phyloP scores from a whole-genome alignment of 495 filamentous ascomycete genomes.

The Lasiosphaeria hispida region DNA sequence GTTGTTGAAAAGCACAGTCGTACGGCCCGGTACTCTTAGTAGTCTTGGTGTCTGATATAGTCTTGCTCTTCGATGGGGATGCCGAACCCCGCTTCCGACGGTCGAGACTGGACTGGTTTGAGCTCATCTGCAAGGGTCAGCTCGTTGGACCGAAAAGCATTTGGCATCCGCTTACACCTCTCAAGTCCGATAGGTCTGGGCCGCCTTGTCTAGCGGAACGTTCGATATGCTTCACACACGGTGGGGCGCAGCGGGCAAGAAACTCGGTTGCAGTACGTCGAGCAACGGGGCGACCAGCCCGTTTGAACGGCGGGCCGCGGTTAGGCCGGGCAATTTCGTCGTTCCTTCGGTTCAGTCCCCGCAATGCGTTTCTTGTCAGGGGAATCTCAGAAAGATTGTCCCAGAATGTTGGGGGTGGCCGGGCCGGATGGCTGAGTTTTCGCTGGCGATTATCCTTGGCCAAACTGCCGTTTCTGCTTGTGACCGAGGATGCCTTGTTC shows the following conservation, averaged over 20 bases:
- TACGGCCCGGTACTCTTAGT: slow-evolving; percentile 19
- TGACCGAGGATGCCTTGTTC: not conserved
- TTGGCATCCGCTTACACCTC: slow-evolving; percentile 13
- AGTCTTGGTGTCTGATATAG: slow-evolving; percentile 1
- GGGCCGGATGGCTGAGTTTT: not conserved
- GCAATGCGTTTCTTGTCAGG: not conserved
- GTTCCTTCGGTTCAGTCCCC: not conserved
- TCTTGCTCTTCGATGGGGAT: slow-evolving; percentile 10
- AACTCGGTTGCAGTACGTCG: not conserved
- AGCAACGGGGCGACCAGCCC: not conserved
- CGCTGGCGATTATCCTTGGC: not conserved
- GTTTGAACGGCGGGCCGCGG: too few relatives aligned
- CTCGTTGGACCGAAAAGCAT: not conserved
- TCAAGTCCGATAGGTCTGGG: slow-evolving; percentile 12
- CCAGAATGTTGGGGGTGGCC: not conserved
- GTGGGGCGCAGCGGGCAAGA: not conserved
- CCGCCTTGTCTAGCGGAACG: slow-evolving; percentile 7
- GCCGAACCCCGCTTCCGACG: slow-evolving; percentile 19
- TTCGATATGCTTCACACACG: not conserved
- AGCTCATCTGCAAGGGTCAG: slow-evolving; percentile 16
- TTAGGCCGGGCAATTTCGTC: not conserved
- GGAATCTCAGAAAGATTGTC: slow-evolving; percentile 2
- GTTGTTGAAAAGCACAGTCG: slow-evolving; percentile 21
- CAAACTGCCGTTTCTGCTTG: not conserved
- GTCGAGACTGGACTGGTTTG: slow-evolving; percentile 12